Percentiles rank a stretch among this genome's conserved stretches.
These are phyloP conservation scores for Syncephalastrum racemosum DNA, from an alignment of 371 early-diverging fungal genomes.

Conservation along the genomic window DNA sequence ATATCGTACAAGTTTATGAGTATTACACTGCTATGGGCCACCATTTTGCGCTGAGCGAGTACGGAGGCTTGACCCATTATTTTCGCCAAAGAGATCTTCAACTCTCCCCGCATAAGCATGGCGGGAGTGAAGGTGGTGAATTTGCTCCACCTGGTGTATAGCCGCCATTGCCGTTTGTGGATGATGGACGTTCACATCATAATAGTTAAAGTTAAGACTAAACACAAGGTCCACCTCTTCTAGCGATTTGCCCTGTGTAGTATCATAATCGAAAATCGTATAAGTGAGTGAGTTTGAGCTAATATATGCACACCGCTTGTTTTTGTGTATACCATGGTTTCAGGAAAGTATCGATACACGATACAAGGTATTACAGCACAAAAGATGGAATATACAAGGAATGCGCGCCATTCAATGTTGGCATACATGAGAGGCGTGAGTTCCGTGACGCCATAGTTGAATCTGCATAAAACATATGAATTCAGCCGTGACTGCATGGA, in stretches of 20 bases:
- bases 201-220: slow-evolving; percentile 38
- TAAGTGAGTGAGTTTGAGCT: not conserved
- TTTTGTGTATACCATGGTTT: slow-evolving; percentile 65
- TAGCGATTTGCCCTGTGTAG: slow-evolving; percentile 44
- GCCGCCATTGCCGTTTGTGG: slow-evolving; percentile 51
- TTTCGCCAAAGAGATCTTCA: not conserved
- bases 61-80: not conserved
- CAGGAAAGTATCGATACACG: slow-evolving; percentile 76
- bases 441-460: slow-evolving; percentile 70
- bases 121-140: not conserved
- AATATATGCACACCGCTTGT: no score
- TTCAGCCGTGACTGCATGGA: no score
- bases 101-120: not conserved
- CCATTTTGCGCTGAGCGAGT: no score
- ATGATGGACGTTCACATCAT: slow-evolving; percentile 46
- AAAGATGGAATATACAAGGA: slow-evolving; percentile 65
- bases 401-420: slow-evolving; percentile 62
- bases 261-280: not conserved
- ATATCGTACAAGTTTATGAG: no score
- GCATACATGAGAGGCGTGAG: slow-evolving; percentile 64
- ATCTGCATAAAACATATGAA: slow-evolving; percentile 6
- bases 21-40: no score
- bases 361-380: slow-evolving; percentile 56
- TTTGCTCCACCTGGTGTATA: slow-evolving; percentile 33
- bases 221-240: slow-evolving; percentile 54